Evolutionary conservation across 1,284 basidiomycete genomes (phyloP).

Genomic region (Tetrapyrgos nigripes): DNA sequence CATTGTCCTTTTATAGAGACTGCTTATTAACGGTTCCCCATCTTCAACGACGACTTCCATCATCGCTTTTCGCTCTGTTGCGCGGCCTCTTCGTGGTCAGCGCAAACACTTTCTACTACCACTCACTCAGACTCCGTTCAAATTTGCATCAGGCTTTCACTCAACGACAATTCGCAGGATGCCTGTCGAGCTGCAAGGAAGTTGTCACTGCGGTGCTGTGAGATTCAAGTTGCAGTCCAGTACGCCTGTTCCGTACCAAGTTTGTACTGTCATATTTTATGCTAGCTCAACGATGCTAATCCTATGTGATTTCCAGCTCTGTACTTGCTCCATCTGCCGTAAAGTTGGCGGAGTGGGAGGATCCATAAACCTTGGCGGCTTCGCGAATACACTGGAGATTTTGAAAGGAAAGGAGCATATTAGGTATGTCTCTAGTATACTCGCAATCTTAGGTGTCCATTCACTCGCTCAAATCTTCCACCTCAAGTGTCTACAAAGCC

Average conservation of each 20-base stretch:
- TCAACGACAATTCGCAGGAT: slow-evolving; percentile 32
- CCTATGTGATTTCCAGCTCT: slow-evolving; percentile 44
- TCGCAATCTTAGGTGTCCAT: not conserved
- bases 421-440: slow-evolving; percentile 38
- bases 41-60: no score
- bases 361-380: slow-evolving; percentile 62
- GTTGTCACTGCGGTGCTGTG: slow-evolving; percentile 67
- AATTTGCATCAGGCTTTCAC: not conserved
- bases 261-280: slow-evolving; percentile 25
- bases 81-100: no score
- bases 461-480: not conserved
- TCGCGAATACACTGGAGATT: slow-evolving; percentile 52
- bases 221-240: slow-evolving; percentile 59
- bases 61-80: no score
- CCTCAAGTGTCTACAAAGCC: slow-evolving; percentile 58
- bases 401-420: slow-evolving; percentile 56
- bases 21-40: no score
- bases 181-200: slow-evolving; percentile 61
- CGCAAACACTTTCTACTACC: no score
- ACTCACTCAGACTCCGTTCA: no score
- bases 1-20: no score
- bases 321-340: slow-evolving; percentile 67
- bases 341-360: slow-evolving; percentile 67
- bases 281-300: not conserved
- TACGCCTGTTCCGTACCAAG: slow-evolving; percentile 65